Conservation (phyloP, 192 early-diverging fungal genomes). For the Coemansia pectinata region DNA sequence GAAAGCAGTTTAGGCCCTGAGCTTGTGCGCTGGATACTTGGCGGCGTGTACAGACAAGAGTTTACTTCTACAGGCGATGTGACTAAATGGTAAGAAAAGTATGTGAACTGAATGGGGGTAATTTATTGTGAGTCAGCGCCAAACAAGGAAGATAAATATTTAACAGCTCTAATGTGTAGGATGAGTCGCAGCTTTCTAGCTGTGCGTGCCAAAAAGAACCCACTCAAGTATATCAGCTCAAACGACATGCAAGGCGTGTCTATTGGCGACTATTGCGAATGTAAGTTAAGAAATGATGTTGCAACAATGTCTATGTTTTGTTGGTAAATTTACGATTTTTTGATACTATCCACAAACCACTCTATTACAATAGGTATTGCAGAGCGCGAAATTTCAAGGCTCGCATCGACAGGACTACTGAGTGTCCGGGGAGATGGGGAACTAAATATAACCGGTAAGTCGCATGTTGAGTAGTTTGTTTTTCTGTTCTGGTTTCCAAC, state of each 20-base stretch:
- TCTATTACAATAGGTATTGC: constrained; percentile 1
- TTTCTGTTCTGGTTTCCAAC: neutral
- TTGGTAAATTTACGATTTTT: neutral
- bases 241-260: neutral
- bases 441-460: constrained; percentile 1
- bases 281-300: neutral
- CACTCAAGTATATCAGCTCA: constrained; percentile 14
- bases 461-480: neutral
- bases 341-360: neutral
- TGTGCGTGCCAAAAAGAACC: constrained; percentile 16
- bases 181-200: constrained; percentile 31
- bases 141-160: neutral
- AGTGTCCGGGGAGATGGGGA: neutral
- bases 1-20: constrained; percentile 64
- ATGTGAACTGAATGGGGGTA: no score
- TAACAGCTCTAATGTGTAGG: constrained; percentile 25
- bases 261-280: constrained; percentile 4
- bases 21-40: constrained; percentile 55
- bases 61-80: constrained; percentile 33
- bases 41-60: constrained; percentile 33
- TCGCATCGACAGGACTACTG: constrained; percentile 2
- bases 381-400: neutral
- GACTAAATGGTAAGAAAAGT: constrained; percentile 15
- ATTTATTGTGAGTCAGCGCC: no score
- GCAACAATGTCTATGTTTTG: neutral